phyloP scores from a whole-genome alignment of 139 green algal genomes.

The Protoeuglena noctilucae region DNA sequence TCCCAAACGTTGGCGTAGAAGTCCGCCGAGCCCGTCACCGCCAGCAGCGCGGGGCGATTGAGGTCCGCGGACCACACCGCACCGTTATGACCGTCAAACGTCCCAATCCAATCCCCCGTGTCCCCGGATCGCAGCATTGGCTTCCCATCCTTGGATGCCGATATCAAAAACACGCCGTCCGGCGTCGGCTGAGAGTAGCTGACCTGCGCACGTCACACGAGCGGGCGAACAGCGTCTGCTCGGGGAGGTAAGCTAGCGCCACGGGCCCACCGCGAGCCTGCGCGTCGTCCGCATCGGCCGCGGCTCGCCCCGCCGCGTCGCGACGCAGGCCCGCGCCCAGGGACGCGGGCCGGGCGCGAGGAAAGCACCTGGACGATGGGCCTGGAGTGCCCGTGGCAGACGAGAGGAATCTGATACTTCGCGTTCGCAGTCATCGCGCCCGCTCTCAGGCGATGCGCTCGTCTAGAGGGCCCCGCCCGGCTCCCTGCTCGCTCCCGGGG shows the following conservation, averaged over 20 bases:
- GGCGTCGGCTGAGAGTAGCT: conserved; percentile 36
- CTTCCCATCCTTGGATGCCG: conserved; percentile 87
- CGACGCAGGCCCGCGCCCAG: background rate
- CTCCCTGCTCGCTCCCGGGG: no score
- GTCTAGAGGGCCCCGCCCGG: no score
- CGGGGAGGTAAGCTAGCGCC: background rate
- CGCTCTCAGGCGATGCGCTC: no score
- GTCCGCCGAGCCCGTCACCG: conserved; percentile 81
- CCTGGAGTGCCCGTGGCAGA: conserved; percentile 88
- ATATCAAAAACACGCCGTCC: conserved; percentile 89
- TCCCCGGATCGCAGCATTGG: conserved; percentile 89
- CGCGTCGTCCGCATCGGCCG: no score
- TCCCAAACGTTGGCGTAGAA: conserved; percentile 91
- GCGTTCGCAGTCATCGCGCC: background rate
- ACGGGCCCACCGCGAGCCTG: background rate
- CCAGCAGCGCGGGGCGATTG: conserved; percentile 64
- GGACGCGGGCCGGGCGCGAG: conserved; percentile 43
- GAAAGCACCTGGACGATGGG: conserved; percentile 94
- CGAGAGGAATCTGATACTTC: conserved; percentile 53
- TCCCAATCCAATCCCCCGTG: conserved; percentile 96
- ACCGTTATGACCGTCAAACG: conserved; percentile 89
- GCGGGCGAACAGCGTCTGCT: background rate
- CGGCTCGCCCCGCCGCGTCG: background rate
- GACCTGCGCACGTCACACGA: background rate
- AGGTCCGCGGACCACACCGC: conserved; percentile 87